A percentile compares a stretch with the other conserved stretches of the same genome.
Evolutionary conservation across 805 yeast genomes (phyloP).

Genomic region (Kuraishia floccosa): DNA sequence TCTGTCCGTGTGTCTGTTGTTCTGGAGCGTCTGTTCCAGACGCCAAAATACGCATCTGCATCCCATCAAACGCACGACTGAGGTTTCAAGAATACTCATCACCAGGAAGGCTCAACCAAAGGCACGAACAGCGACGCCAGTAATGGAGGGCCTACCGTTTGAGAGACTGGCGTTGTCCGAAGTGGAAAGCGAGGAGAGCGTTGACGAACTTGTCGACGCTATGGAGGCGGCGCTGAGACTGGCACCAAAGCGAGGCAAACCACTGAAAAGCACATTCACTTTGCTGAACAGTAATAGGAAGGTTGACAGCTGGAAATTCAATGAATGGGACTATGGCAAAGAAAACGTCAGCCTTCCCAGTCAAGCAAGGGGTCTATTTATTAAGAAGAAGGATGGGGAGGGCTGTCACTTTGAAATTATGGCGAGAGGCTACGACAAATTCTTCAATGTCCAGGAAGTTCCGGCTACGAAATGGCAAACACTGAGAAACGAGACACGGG

Average conservation of each 20-base stretch:
- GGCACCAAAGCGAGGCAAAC: conserved; percentile 12
- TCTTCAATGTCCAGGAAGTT: conserved; percentile 73
- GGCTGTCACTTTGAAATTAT: conserved; percentile 31
- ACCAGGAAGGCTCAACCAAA: no score
- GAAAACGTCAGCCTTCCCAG: conserved; percentile 47
- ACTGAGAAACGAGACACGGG: conserved; percentile 38
- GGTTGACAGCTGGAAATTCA: conserved; percentile 61
- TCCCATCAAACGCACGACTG: no score
- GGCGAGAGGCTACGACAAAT: conserved; percentile 88
- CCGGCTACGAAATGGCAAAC: conserved; percentile 34
- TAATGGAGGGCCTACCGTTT: no score
- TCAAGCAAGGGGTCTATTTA: conserved; percentile 79
- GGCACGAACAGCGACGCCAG: no score
- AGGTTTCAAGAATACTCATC: no score
- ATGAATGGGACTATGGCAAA: conserved; percentile 79
- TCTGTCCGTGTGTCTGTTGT: no score
- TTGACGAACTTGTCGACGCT: not conserved
- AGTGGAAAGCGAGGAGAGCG: not conserved
- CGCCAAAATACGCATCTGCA: no score
- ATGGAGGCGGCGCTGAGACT: not conserved
- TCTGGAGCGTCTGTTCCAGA: no score
- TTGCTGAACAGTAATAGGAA: conserved; percentile 10
- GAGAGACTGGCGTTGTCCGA: no score
- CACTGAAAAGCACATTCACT: conserved; percentile 11
- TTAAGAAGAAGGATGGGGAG: conserved; percentile 26